Evolutionary conservation across 1,284 basidiomycete genomes (phyloP).

Genomic region (Marasmius tenuissimus): DNA sequence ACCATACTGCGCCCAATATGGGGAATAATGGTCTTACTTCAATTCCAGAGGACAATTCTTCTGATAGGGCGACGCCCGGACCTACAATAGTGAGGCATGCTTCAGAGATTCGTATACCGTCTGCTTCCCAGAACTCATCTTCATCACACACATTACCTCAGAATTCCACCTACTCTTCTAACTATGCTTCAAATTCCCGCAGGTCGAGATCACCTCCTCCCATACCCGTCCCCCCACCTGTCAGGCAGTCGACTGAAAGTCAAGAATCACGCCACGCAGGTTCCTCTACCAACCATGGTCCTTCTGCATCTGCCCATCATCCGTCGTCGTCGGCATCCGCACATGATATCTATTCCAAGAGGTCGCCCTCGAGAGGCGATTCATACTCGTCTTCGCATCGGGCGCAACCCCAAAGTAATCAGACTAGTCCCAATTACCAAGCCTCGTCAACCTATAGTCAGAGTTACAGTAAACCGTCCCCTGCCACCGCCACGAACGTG

Average conservation of each 20-base stretch:
- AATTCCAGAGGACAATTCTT: slow-evolving; percentile 30
- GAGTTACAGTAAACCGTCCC: too few species aligned
- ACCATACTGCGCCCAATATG: slow-evolving; percentile 24
- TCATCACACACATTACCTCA: too few species aligned
- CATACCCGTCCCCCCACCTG: background rate
- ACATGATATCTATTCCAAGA: background rate
- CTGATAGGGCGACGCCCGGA: slow-evolving; percentile 25
- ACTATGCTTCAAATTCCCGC: too few species aligned
- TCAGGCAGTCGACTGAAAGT: background rate
- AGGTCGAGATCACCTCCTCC: too few species aligned
- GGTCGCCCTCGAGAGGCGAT: background rate
- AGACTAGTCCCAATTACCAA: too few species aligned
- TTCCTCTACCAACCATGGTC: background rate
- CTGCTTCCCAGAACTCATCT: background rate
- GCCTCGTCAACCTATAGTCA: too few species aligned
- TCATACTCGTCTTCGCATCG: background rate
- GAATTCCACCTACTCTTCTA: too few species aligned
- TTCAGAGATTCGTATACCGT: background rate
- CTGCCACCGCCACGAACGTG: too few species aligned
- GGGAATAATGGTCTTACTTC: slow-evolving; percentile 31
- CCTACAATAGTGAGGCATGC: background rate
- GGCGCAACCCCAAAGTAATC: background rate
- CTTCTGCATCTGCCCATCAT: background rate
- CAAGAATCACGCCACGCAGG: background rate
- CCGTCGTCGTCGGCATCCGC: background rate